These are phyloP conservation scores for Polygonum maritimum DNA, from an alignment of 148 eudicot species.

Conservation along the genomic window DNA sequence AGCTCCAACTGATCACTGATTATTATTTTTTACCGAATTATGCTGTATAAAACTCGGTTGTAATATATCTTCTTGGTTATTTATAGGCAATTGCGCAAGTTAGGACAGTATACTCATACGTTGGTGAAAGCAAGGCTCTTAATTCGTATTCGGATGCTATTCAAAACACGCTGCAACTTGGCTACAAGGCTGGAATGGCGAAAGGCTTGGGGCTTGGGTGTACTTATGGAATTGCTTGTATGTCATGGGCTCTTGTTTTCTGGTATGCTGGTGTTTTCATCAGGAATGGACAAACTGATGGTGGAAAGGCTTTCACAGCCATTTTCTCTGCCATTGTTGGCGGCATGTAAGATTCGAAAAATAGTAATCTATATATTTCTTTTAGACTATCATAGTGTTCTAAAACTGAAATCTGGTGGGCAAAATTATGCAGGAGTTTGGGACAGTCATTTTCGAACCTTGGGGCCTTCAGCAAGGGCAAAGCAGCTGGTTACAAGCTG, in stretches of 20 bases:
- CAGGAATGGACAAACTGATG: constrained; percentile 94
- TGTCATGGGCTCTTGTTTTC: constrained; percentile 99
- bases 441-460: constrained; percentile 98
- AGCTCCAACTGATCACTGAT: not conserved
- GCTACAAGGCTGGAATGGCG: constrained; percentile 99
- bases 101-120: constrained; percentile 92
- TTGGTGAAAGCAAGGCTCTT: constrained; percentile 85
- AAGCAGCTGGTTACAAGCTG: constrained; percentile 92
- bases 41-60: not conserved
- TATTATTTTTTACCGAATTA: not conserved
- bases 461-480: constrained; percentile 99
- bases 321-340: constrained; percentile 99
- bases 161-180: constrained; percentile 84
- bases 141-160: constrained; percentile 90
- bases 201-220: constrained; percentile 98
- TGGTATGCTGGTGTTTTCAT: constrained; percentile 99
- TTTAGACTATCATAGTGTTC: not conserved
- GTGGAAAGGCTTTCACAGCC: constrained; percentile 98
- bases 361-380: not conserved
- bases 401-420: not conserved
- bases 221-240: constrained; percentile 98
- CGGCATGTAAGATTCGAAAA: constrained; percentile 72
- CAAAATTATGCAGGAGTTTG: constrained; percentile 61
- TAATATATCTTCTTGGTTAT: not conserved
- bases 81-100: constrained; percentile 94